Conservation (phyloP, 2,329 filamentous ascomycete genomes). For the Fusarium incarnatum region DNA sequence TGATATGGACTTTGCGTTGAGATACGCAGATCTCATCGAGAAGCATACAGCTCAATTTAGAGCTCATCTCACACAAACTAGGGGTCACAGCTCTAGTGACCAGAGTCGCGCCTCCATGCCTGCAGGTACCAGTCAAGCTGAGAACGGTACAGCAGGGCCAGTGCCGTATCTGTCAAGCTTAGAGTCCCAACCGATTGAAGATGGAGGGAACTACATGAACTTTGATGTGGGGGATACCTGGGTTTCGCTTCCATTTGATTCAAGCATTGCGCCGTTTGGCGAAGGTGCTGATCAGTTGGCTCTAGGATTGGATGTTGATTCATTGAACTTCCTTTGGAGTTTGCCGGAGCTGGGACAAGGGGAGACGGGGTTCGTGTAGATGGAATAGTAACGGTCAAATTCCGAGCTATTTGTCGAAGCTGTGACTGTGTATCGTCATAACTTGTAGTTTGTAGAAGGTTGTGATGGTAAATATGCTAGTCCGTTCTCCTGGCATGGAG, state of each 20-base stretch:
- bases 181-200: not conserved
- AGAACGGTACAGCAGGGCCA: not conserved
- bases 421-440: not conserved
- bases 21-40: slow-evolving; percentile 41
- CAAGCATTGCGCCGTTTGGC: slow-evolving; percentile 25
- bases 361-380: not conserved
- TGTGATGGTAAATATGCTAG: not conserved
- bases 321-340: slow-evolving; percentile 31
- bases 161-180: not conserved
- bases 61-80: slow-evolving; percentile 6
- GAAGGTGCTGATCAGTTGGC: slow-evolving; percentile 22
- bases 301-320: slow-evolving; percentile 20
- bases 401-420: not conserved
- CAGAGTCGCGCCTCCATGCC: not conserved
- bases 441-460: rapidly evolving
- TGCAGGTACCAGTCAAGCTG: not conserved
- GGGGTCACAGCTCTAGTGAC: not conserved
- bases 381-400: not conserved
- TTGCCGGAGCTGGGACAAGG: slow-evolving; percentile 20
- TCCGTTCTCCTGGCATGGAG: not conserved
- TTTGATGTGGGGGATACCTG: slow-evolving; percentile 16
- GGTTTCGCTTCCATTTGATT: slow-evolving; percentile 27
- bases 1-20: slow-evolving; percentile 43
- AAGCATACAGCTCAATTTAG: slow-evolving; percentile 37
- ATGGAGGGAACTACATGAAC: not conserved